Evolutionary conservation across 768 basidiomycete species (phyloP).

Genomic region (Termitomyces sp.): DNA sequence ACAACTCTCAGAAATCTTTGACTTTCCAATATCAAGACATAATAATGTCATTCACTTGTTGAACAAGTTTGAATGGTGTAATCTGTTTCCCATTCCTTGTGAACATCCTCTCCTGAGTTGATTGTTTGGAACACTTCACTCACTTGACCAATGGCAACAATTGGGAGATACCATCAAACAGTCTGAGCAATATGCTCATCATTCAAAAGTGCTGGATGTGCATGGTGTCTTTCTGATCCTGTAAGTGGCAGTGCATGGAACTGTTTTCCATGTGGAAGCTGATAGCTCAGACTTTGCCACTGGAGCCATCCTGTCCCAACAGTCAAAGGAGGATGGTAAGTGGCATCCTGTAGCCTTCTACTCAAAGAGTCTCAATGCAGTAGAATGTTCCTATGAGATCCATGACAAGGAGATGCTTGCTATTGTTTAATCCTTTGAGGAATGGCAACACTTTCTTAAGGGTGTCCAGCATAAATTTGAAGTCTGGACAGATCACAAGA

Average conservation of each 20-base stretch:
- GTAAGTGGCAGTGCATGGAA: slow-evolving; percentile 11
- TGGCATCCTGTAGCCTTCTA: too few relatives aligned
- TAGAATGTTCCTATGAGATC: too few relatives aligned
- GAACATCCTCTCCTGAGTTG: not conserved
- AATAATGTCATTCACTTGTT: not conserved
- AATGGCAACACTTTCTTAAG: too few relatives aligned
- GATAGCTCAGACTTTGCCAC: too few relatives aligned
- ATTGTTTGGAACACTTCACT: not conserved
- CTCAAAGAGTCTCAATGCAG: too few relatives aligned
- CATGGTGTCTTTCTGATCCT: slow-evolving; percentile 14
- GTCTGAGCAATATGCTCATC: slow-evolving; percentile 7
- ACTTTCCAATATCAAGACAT: not conserved
- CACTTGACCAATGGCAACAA: slow-evolving; percentile 5
- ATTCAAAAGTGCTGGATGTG: slow-evolving; percentile 15
- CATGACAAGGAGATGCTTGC: too few relatives aligned
- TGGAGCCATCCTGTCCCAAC: too few relatives aligned
- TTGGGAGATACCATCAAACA: slow-evolving; percentile 11
- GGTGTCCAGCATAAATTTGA: too few relatives aligned
- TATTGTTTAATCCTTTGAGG: too few relatives aligned
- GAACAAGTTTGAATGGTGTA: not conserved
- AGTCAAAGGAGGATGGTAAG: too few relatives aligned
- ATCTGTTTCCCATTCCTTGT: not conserved
- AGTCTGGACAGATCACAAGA: too few relatives aligned
- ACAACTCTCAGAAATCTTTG: not conserved
- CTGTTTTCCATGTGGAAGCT: too few relatives aligned